Conservation (phyloP, 1,284 basidiomycete species). For the Ganoderma sinense region DNA sequence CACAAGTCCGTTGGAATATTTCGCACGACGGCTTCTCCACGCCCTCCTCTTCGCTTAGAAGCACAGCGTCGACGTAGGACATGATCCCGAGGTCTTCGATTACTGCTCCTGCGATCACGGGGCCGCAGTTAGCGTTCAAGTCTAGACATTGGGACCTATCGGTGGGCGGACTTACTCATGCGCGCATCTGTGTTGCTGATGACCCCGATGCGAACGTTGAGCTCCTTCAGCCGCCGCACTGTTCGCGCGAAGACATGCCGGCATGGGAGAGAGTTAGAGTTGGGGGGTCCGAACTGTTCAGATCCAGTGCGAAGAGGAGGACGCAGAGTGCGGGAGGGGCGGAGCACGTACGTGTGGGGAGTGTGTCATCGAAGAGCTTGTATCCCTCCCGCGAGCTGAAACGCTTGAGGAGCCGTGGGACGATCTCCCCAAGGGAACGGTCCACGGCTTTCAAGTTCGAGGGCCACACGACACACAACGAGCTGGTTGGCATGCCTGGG, state of each 20-base stretch:
- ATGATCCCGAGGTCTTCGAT: conserved; percentile 66
- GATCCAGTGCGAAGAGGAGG: neutral
- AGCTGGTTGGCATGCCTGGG: neutral
- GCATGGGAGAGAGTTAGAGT: conserved; percentile 4
- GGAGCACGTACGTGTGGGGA: conserved; percentile 59
- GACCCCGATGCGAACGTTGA: conserved; percentile 61
- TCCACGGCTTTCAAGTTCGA: conserved; percentile 54
- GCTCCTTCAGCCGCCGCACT: conserved; percentile 57
- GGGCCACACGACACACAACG: neutral
- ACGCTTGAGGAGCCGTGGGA: conserved; percentile 60
- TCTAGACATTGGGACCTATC: neutral
- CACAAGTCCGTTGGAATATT: conserved; percentile 60
- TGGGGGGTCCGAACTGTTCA: neutral
- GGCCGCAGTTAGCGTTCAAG: neutral
- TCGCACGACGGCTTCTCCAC: conserved; percentile 70
- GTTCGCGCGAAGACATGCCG: neutral
- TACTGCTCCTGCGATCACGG: conserved; percentile 45
- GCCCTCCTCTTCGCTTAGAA: conserved; percentile 71
- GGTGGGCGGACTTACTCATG: conserved; percentile 57
- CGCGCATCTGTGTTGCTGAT: conserved; percentile 77
- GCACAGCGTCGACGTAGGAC: conserved; percentile 54
- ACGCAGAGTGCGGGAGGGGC: neutral
- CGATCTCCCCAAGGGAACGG: conserved; percentile 56
- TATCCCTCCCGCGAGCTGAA: conserved; percentile 80
- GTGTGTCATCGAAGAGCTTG: conserved; percentile 66